These are phyloP conservation scores for Cercospora beticola DNA, from an alignment of 2,329 filamentous ascomycete genomes.

Conservation along the genomic window DNA sequence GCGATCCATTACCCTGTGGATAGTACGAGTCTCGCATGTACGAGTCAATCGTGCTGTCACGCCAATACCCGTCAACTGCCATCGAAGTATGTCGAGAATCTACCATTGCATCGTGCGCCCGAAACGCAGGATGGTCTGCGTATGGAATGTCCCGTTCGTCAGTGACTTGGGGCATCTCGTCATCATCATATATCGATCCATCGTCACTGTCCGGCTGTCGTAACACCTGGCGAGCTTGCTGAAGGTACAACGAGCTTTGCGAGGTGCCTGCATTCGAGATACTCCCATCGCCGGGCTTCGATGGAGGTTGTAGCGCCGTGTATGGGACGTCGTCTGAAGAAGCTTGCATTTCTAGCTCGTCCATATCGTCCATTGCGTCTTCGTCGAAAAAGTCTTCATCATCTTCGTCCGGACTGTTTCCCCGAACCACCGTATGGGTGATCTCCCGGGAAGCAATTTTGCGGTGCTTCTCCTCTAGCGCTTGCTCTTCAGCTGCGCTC, in stretches of 20 bases:
- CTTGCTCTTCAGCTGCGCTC: slow-evolving; percentile 61
- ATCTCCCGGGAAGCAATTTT: slow-evolving; percentile 24
- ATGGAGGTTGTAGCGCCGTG: slow-evolving; percentile 6
- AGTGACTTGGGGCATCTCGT: slow-evolving; percentile 22
- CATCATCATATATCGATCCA: slow-evolving; percentile 44
- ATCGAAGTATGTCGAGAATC: slow-evolving; percentile 21
- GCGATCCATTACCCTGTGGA: slow-evolving; percentile 3
- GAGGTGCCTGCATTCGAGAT: slow-evolving; percentile 7
- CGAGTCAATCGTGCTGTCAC: slow-evolving; percentile 28
- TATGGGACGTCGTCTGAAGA: slow-evolving; percentile 10
- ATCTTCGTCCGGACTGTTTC: slow-evolving; percentile 30
- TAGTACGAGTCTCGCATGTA: slow-evolving; percentile 27
- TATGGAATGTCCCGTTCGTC: slow-evolving; percentile 31
- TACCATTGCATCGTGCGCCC: slow-evolving; percentile 31
- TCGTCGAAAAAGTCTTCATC: slow-evolving; percentile 42
- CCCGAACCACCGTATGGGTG: slow-evolving; percentile 12
- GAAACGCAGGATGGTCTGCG: slow-evolving; percentile 35
- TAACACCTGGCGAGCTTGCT: slow-evolving; percentile 25
- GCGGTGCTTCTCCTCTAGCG: slow-evolving; percentile 68
- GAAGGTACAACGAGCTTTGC: slow-evolving; percentile 25
- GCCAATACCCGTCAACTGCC: slow-evolving; percentile 25
- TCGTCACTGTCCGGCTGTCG: slow-evolving; percentile 22
- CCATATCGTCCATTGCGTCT: slow-evolving; percentile 47
- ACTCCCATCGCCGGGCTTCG: slow-evolving; percentile 11
- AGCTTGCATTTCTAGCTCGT: slow-evolving; percentile 45